Evolutionary conservation across 176 grass and related monocot species (phyloP).

Genomic region (Zoysia pacifica): DNA sequence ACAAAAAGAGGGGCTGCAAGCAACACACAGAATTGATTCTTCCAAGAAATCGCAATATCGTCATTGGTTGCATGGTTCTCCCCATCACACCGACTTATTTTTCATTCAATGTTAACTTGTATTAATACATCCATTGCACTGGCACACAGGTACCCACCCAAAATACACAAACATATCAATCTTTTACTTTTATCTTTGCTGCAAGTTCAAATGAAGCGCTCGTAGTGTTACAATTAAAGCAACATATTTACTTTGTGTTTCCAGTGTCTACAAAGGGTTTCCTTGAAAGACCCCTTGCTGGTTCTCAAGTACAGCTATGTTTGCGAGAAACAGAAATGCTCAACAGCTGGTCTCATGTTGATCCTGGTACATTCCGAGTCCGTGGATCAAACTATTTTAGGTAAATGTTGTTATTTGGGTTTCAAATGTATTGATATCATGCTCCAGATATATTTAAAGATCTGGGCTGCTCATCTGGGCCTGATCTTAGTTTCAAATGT

Average conservation of each 20-base stretch:
- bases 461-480: conserved; percentile 9
- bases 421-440: conserved; percentile 25
- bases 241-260: conserved; percentile 23
- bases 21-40: neutral
- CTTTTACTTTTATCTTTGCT: neutral
- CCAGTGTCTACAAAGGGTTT: conserved; percentile 75
- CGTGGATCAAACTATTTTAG: conserved; percentile 89
- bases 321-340: conserved; percentile 71
- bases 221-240: conserved; percentile 11
- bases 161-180: no score
- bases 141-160: no score
- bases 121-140: no score
- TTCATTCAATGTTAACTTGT: neutral
- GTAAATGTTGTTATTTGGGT: conserved; percentile 42
- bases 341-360: conserved; percentile 86
- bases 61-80: conserved; percentile 18
- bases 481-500: conserved; percentile 28
- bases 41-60: conserved; percentile 7
- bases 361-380: conserved; percentile 82
- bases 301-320: conserved; percentile 87
- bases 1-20: no score
- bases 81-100: conserved; percentile 5
- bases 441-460: conserved; percentile 8
- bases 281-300: conserved; percentile 80
- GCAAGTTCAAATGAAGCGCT: neutral